These are phyloP conservation scores for Colletotrichum coccodes DNA, from an alignment of 2,329 filamentous ascomycete species.

Conservation along the genomic window DNA sequence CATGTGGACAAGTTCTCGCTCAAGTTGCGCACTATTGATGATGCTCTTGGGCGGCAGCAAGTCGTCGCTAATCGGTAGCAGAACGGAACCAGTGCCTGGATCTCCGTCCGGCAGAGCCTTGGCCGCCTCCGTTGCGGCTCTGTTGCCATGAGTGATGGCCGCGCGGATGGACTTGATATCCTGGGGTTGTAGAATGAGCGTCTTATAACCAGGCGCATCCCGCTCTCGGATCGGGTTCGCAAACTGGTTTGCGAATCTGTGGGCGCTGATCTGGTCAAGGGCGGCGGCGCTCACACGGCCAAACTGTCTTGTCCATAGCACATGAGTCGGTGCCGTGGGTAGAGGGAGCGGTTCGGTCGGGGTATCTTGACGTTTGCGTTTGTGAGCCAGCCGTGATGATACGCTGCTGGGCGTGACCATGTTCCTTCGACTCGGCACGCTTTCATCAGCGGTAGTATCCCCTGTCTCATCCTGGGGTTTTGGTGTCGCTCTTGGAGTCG, in stretches of 20 bases:
- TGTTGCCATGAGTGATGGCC: constrained; percentile 78
- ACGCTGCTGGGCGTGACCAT: constrained; percentile 49
- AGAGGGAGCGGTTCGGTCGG: constrained; percentile 51
- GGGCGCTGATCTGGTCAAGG: constrained; percentile 80
- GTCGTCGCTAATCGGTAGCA: constrained; percentile 78
- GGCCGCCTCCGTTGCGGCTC: constrained; percentile 70
- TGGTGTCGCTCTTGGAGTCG: constrained; percentile 44
- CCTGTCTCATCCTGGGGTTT: constrained; percentile 63
- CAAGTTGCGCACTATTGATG: constrained; percentile 91
- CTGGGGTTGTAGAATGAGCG: constrained; percentile 78
- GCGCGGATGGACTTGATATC: constrained; percentile 82
- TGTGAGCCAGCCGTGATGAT: constrained; percentile 51
- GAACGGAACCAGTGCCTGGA: constrained; percentile 64
- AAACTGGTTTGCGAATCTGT: constrained; percentile 84
- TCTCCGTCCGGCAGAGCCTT: constrained; percentile 69
- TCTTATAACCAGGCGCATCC: constrained; percentile 80
- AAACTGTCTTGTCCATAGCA: constrained; percentile 81
- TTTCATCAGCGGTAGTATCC: constrained; percentile 67
- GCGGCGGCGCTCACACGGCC: constrained; percentile 78
- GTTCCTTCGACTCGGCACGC: constrained; percentile 50
- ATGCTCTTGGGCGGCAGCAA: constrained; percentile 88
- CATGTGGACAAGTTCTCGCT: constrained; percentile 95
- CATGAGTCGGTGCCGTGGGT: constrained; percentile 70
- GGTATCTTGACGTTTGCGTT: constrained; percentile 68
- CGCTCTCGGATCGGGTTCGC: constrained; percentile 78